Evolutionary conservation across 805 yeast genomes (phyloP).

Genomic region (Suhomyces emberorum): DNA sequence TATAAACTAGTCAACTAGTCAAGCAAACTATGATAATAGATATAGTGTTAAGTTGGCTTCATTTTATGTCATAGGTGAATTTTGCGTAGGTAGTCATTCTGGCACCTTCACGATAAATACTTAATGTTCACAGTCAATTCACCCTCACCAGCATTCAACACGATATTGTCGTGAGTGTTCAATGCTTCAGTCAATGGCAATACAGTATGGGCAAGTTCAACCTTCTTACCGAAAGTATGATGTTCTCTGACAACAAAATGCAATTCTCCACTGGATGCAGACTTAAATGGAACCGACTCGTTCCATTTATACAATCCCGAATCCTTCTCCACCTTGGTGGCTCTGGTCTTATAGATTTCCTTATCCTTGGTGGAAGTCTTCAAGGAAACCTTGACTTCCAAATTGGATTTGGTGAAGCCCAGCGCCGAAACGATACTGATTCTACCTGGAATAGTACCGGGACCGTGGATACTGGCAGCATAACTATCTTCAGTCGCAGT

Average conservation of each 20-base stretch:
- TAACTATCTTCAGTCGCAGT: slow-evolving; percentile 29
- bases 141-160: slow-evolving; percentile 36
- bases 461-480: slow-evolving; percentile 32
- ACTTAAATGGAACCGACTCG: slow-evolving; percentile 66
- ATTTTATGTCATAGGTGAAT: no score
- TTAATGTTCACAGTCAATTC: slow-evolving; percentile 39
- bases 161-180: slow-evolving; percentile 43
- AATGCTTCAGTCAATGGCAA: slow-evolving; percentile 49
- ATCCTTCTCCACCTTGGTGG: slow-evolving; percentile 43
- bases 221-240: slow-evolving; percentile 70
- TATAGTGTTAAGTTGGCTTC: no score
- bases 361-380: slow-evolving; percentile 47
- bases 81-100: no score
- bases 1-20: no score
- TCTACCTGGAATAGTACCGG: slow-evolving; percentile 50
- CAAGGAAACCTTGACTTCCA: slow-evolving; percentile 55
- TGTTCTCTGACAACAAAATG: slow-evolving; percentile 60
- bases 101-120: no score
- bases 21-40: no score
- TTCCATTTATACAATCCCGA: slow-evolving; percentile 51
- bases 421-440: slow-evolving; percentile 48
- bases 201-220: slow-evolving; percentile 58
- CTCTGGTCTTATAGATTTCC: slow-evolving; percentile 64
- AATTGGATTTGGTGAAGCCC: slow-evolving; percentile 32
- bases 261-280: slow-evolving; percentile 58